phyloP scores from a whole-genome alignment of 257 asterid genomes.

The Mitragyna speciosa region DNA sequence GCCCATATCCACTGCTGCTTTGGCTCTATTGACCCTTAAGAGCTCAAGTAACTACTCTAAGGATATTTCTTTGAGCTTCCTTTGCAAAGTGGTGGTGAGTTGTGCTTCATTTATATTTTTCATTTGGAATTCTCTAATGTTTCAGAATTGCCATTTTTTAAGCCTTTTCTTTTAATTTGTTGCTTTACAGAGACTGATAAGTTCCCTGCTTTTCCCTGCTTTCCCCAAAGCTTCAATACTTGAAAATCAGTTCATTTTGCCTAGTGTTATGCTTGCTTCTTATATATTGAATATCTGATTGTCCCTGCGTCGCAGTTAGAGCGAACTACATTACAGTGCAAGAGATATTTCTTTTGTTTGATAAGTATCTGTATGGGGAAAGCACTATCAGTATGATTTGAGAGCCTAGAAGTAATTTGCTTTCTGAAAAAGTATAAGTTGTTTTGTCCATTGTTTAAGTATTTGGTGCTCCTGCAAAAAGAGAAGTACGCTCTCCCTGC shows the following conservation, averaged over 20 bases:
- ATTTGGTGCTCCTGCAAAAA: background rate
- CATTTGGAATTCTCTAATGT: background rate
- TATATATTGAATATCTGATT: background rate
- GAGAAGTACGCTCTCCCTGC: background rate
- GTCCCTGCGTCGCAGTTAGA: background rate
- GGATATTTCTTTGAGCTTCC: conserved; percentile 65
- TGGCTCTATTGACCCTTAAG: conserved; percentile 69
- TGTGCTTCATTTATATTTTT: conserved; percentile 6
- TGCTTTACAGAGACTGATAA: background rate
- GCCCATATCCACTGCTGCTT: conserved; percentile 62
- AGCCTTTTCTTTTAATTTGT: background rate
- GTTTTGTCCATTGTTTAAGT: no score
- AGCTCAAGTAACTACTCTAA: conserved; percentile 57
- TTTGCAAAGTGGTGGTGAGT: conserved; percentile 79
- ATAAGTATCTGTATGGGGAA: background rate
- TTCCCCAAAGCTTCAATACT: background rate
- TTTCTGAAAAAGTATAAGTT: no score
- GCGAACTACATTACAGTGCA: background rate
- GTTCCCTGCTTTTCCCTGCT: no score
- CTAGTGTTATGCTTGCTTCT: background rate
- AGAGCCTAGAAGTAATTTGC: background rate
- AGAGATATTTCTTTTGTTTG: background rate
- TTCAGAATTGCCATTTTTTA: background rate
- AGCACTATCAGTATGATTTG: background rate
- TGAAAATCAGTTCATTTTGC: background rate